phyloP scores from a whole-genome alignment of 2,329 filamentous ascomycete genomes.

The Purpureocillium lavendulum region DNA sequence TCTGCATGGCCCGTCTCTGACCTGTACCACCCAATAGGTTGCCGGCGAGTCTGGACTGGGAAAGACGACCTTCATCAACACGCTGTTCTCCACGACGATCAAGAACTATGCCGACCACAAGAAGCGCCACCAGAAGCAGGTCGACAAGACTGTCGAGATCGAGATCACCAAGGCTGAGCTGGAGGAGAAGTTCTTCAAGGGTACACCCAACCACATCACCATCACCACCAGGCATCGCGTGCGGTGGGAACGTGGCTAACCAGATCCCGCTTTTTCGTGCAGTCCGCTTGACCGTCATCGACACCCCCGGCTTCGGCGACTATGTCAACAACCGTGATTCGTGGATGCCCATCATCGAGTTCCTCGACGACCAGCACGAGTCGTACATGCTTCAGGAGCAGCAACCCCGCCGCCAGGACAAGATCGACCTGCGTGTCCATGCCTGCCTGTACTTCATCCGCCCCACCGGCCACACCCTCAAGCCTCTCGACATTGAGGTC shows the following conservation, averaged over 20 bases:
- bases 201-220: too few relatives aligned
- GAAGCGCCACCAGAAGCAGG: conserved; percentile 97
- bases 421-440: conserved; percentile 98
- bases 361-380: conserved; percentile 99
- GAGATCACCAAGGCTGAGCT: conserved; percentile 99
- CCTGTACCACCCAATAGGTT: conserved; percentile 48
- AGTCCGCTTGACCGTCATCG: conserved; percentile 98
- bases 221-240: neutral
- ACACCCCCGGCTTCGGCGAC: conserved; percentile 97
- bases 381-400: conserved; percentile 99
- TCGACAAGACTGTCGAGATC: conserved; percentile 99
- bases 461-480: conserved; percentile 94
- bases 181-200: conserved; percentile 99
- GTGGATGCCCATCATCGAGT: conserved; percentile 99
- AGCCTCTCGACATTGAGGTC: conserved; percentile 98
- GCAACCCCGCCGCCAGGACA: conserved; percentile 94
- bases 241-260: conserved; percentile 9
- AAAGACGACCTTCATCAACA: conserved; percentile 99
- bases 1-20: neutral
- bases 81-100: conserved; percentile 98
- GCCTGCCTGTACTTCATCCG: conserved; percentile 98
- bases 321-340: conserved; percentile 99
- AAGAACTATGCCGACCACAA: conserved; percentile 99
- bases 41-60: conserved; percentile 96
- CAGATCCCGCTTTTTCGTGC: conserved; percentile 7